phyloP scores from a whole-genome alignment of 2,329 filamentous ascomycete genomes.

The Pestalotiopsis sp. region DNA sequence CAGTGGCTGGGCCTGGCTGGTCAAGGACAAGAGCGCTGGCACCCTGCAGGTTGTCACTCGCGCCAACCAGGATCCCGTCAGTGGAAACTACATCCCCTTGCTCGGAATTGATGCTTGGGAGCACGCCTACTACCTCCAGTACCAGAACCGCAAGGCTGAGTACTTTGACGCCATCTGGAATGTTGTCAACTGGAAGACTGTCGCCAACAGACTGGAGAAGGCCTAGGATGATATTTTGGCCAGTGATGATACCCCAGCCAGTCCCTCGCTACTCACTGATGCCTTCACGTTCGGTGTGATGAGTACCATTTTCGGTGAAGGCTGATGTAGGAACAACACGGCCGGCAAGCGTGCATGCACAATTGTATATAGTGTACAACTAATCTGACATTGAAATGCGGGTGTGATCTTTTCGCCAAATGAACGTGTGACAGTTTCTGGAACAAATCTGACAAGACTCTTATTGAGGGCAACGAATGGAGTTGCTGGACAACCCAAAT shows the following conservation, averaged over 20 bases:
- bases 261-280: neutral
- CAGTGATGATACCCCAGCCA: neutral
- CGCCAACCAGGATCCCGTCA: constrained; percentile 65
- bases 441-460: too few relatives aligned
- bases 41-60: constrained; percentile 62
- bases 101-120: constrained; percentile 69
- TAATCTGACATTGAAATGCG: neutral
- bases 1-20: constrained; percentile 70
- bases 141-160: constrained; percentile 82
- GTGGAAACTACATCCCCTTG: constrained; percentile 50
- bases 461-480: too few relatives aligned
- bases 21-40: constrained; percentile 52
- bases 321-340: neutral
- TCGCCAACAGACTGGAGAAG: constrained; percentile 31
- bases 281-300: constrained; percentile 1
- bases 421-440: too few relatives aligned
- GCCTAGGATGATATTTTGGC: constrained; percentile 14
- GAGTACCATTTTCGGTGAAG: neutral
- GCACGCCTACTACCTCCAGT: constrained; percentile 63
- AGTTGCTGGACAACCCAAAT: too few relatives aligned
- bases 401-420: neutral
- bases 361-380: constrained; percentile 2
- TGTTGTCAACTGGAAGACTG: constrained; percentile 70
- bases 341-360: neutral
- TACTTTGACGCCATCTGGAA: constrained; percentile 82